Base-by-base conservation (phyloP, 2,329 filamentous ascomycete genomes). In the Fusarium proliferatum region DNA sequence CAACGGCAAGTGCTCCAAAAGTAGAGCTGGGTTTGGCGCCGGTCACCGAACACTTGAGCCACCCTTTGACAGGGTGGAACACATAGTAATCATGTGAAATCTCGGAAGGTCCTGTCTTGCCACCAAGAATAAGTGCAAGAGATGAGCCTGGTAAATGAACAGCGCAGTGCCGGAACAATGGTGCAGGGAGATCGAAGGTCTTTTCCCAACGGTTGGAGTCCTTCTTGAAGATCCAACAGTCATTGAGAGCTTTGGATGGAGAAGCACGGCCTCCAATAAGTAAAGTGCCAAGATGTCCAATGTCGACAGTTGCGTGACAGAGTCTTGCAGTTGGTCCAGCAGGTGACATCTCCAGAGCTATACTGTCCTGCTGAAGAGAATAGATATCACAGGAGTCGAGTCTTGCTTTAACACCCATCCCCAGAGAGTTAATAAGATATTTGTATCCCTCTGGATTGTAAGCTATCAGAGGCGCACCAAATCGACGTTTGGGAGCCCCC, bases 211-310 rank as follows among this genome's bases (percentile, higher is more conserved):
- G 80, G 5, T 77, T 72, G 8, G 85, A 85, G 17, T 76, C 78
- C 57, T 87, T 87, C 59, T 88, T 86, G 71, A 92, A 89, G 4
- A 95, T 75, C 94, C 94, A 98, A 75, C 93, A 95, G 80, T 96
- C 93, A 41, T 85, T 85, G 46, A 94, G 84, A 3, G 90, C 90
- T 36, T 86, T 87, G 17, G 90, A 86, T 9, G 95, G 95, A 12
- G 94, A 96, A n/a, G 88, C 86, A 67, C 95, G 88, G 9, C 96
- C 96, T 30, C 96, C 95, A 36, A 89, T 87, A 52, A 97, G 84
- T 16, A 98, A 82, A 67, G 87, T 87, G 21, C 88, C 88, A 28
- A 82, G 81, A 39, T 85, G 83, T 4, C 86, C 87, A 9, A 97
- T 79, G 55, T 90, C 85, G 26, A 93, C 95, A 26, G 95, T 85